These are phyloP conservation scores for Tylopilus rubrobrunneus DNA, from an alignment of 768 basidiomycete species.

Conservation along the genomic window DNA sequence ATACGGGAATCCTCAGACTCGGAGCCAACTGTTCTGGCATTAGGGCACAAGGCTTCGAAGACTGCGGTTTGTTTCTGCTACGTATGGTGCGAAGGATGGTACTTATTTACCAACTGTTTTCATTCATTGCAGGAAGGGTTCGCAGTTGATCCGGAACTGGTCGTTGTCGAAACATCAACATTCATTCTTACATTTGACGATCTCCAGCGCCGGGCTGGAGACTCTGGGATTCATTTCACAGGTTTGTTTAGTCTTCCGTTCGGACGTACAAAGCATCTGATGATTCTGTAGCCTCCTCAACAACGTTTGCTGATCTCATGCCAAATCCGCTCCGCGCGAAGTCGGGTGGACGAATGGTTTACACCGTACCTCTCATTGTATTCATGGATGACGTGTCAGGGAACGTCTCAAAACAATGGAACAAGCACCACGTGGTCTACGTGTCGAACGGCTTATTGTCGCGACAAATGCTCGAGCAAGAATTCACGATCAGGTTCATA, in stretches of 20 bases:
- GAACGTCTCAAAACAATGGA: no score
- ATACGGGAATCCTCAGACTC: neutral
- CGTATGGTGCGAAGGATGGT: neutral
- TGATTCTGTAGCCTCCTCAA: neutral
- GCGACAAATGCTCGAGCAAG: no score
- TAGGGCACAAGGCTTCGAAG: neutral
- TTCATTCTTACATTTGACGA: slow-evolving; percentile 11
- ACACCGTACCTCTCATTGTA: no score
- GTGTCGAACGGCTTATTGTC: no score
- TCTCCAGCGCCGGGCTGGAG: slow-evolving; percentile 1
- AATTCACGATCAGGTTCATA: no score
- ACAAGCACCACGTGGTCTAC: no score
- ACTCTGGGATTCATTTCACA: neutral
- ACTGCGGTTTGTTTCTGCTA: neutral
- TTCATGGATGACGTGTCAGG: no score
- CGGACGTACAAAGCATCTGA: no score
- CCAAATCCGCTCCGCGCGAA: no score
- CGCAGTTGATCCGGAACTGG: slow-evolving; percentile 1
- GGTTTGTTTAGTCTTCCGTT: no score
- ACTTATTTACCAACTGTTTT: neutral
- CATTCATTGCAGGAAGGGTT: slow-evolving; percentile 6
- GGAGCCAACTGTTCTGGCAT: neutral
- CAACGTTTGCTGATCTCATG: neutral
- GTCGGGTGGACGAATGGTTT: no score
- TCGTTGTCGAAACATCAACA: slow-evolving; percentile 1